Base-by-base conservation (phyloP, 2,329 filamentous ascomycete species). In the Endoconidiophora laricicola region DNA sequence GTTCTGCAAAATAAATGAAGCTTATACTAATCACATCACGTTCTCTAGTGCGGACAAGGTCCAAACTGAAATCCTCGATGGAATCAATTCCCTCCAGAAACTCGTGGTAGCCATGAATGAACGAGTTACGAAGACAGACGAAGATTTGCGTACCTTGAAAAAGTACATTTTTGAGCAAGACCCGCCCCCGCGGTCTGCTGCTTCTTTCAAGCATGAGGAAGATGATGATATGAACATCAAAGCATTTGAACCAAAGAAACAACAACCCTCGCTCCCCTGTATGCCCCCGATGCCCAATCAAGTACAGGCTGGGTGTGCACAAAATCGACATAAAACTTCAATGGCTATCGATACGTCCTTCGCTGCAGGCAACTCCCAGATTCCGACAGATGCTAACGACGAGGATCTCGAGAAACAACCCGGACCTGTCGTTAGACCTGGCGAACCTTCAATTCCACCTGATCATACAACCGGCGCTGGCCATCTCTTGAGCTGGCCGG, bases 391-490 rank as follows among this genome's bases (percentile, higher is more conserved):
- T 45, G 16, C 16, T 18, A 18, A 29, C 10, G 72, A 71, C 38
- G 69, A 76, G 29, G 68, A 72, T 48, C 62, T 68, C 46, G 72
- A 76, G 50, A 65, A 65, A 1, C 69, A 73, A 42, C 71, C 73
- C 18, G 70, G 71, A 6, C 69, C 70, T 6, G 65, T 69, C 9
- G 71, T 75, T 5, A 66, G 65, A 10, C 72, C 73, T 1, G 78
- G 77, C 44, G 73, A 79, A 56, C 74, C 83, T 12, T 76, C 82
- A 1, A 84, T 94, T 50, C 84, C 86, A 1, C 76, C 80, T 24
- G 85, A 94, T 56, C 90, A 96, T 60, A 93, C 86, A 0, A 95
- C 88, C 0, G 78, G 86, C n/a, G 87, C 87, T 1, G 85, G 91
- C 46, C 76, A 87, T 55, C 69, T 96, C 16, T 67, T 96, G 24